Conservation (phyloP, 768 basidiomycete genomes). For the Dioszegia hungarica region DNA sequence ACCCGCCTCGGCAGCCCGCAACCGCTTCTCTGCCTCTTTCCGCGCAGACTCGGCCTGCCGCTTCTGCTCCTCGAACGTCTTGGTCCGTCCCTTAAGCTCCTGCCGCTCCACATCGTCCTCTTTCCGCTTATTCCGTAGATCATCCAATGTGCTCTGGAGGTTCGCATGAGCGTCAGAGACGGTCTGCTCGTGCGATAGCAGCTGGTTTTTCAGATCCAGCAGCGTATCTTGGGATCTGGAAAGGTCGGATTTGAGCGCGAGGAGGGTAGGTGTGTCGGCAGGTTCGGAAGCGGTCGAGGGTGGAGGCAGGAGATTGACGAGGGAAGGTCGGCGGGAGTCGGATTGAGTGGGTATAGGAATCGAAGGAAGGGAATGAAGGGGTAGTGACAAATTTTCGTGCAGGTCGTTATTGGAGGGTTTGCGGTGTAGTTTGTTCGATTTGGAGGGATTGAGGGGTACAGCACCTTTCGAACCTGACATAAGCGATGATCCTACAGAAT, state of each 20-base stretch:
- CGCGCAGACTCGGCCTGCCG: constrained; percentile 72
- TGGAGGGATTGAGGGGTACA: constrained; percentile 5
- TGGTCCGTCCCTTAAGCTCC: constrained; percentile 78
- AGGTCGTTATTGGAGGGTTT: constrained; percentile 23
- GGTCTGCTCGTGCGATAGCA: constrained; percentile 32
- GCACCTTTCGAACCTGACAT: neutral
- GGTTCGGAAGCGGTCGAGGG: constrained; percentile 9
- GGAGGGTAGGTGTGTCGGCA: constrained; percentile 33
- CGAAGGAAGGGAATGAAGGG: constrained; percentile 20
- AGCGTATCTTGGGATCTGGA: constrained; percentile 34
- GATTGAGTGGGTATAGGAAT: constrained; percentile 11
- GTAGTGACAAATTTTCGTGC: constrained; percentile 9
- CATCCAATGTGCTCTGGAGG: constrained; percentile 69
- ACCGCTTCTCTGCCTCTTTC: constrained; percentile 81
- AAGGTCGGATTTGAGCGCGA: constrained; percentile 37
- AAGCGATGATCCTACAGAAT: neutral
- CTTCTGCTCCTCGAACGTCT: constrained; percentile 78
- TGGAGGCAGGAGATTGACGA: constrained; percentile 24
- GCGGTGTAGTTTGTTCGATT: constrained; percentile 20
- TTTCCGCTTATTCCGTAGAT: constrained; percentile 57
- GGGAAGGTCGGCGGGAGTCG: constrained; percentile 32
- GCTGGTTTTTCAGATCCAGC: constrained; percentile 28
- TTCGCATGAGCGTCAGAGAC: constrained; percentile 52
- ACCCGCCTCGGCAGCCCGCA: constrained; percentile 63
- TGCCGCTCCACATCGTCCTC: constrained; percentile 73